Evolutionary conservation across 176 grass and related monocot species (phyloP).

Genomic region (Cymbopogon citratus): DNA sequence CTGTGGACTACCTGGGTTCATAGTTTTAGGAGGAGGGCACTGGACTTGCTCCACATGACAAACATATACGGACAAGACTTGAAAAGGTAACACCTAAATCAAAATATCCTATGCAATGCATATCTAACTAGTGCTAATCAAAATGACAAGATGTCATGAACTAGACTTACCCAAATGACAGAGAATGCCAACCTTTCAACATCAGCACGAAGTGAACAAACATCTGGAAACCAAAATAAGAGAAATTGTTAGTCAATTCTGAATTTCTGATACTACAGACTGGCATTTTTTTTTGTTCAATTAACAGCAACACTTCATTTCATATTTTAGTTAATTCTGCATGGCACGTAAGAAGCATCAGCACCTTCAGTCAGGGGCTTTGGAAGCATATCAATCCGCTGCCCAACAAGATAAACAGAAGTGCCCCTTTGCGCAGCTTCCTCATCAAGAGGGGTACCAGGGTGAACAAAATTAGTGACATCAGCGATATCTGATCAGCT

Average conservation of each 20-base stretch:
- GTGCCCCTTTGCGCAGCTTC: conserved; percentile 88
- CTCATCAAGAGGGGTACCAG: conserved; percentile 91
- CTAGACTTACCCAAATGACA: conserved; percentile 83
- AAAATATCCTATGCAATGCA: background rate
- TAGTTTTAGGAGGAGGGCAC: background rate
- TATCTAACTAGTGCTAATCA: background rate
- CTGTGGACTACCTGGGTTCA: background rate
- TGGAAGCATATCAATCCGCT: conserved; percentile 97
- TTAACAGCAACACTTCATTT: too few species aligned
- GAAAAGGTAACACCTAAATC: background rate
- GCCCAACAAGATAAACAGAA: conserved; percentile 99
- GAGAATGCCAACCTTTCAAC: conserved; percentile 91
- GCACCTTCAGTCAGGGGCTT: conserved; percentile 98
- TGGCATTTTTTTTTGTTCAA: too few species aligned
- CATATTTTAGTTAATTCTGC: conserved; percentile 14
- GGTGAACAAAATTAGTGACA: conserved; percentile 93
- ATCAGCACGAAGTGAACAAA: conserved; percentile 96
- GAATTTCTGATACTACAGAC: background rate
- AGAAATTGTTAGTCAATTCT: conserved; percentile 7
- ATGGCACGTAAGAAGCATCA: background rate
- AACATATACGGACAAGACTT: background rate
- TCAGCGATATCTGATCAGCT: conserved; percentile 87
- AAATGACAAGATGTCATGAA: background rate
- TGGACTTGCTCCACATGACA: background rate
- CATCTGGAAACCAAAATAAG: conserved; percentile 56